Conservation (phyloP, 805 yeast species). For the Metschnikowia arizonensis region DNA sequence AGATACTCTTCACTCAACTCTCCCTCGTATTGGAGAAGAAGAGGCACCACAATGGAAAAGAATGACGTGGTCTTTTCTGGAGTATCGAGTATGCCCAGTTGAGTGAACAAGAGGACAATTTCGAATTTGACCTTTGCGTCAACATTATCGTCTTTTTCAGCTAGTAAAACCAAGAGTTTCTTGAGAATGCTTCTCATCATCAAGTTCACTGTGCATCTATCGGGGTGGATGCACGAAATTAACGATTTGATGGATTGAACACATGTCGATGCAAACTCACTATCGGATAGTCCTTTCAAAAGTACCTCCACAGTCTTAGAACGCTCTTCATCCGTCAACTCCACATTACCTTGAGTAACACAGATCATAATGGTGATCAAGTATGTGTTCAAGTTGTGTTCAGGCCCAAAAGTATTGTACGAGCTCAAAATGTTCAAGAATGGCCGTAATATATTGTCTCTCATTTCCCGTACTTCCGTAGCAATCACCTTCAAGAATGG, state of each 20-base stretch:
- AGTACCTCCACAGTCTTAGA: conserved; percentile 22
- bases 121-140: conserved; percentile 43
- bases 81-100: conserved; percentile 23
- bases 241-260: conserved; percentile 61
- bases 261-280: conserved; percentile 26
- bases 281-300: conserved; percentile 21
- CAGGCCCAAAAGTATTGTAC: conserved; percentile 1
- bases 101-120: conserved; percentile 44
- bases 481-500: conserved; percentile 37
- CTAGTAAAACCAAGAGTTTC: conserved; percentile 30
- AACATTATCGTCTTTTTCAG: conserved; percentile 14
- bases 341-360: conserved; percentile 33
- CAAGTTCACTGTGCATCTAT: conserved; percentile 30
- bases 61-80: conserved; percentile 28
- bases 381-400: conserved; percentile 20
- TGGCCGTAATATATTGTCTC: conserved; percentile 21
- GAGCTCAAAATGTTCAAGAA: conserved; percentile 19
- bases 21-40: conserved; percentile 30
- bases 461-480: conserved; percentile 18
- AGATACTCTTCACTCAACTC: conserved; percentile 34
- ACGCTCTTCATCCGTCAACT: conserved; percentile 24
- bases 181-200: conserved; percentile 46
- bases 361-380: conserved; percentile 34
- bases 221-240: conserved; percentile 33
- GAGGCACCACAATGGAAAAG: conserved; percentile 34